Percentiles rank a stretch among this genome's conserved stretches.
These are phyloP conservation scores for Fusarium sororula DNA, from an alignment of 2,329 filamentous ascomycete genomes.

Conservation along the genomic window DNA sequence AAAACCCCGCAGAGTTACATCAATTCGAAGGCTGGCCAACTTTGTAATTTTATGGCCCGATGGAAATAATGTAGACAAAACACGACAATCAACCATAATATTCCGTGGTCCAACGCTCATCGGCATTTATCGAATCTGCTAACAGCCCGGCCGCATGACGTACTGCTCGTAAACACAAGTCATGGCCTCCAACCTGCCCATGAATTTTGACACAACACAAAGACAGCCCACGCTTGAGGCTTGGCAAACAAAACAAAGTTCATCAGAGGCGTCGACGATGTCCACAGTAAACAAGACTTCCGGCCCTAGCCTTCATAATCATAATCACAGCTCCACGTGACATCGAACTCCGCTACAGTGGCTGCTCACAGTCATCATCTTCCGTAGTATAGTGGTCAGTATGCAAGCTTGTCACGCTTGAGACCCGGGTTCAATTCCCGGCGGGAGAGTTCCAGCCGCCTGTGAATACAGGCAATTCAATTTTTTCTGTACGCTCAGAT, in stretches of 20 bases:
- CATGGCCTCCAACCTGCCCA: background rate
- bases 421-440: conserved; percentile 28
- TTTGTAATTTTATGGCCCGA: background rate
- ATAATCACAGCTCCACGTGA: background rate
- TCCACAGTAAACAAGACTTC: background rate
- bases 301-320: fast-evolving
- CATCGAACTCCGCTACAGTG: conserved; percentile 25
- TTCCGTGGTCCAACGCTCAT: background rate
- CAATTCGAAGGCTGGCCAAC: background rate
- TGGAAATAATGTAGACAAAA: background rate
- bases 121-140: background rate
- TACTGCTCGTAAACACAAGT: background rate
- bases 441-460: conserved; percentile 25
- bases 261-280: background rate
- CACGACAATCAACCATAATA: background rate
- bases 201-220: no score
- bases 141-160: background rate
- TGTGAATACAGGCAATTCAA: background rate
- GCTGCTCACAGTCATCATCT: conserved; percentile 20
- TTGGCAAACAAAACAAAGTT: background rate
- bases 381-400: conserved; percentile 32
- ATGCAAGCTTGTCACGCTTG: conserved; percentile 28
- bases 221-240: background rate
- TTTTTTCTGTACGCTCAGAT: fast-evolving
- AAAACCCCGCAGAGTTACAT: background rate